Evolutionary conservation across 768 basidiomycete genomes (phyloP).

Genomic region (Russula foetens): DNA sequence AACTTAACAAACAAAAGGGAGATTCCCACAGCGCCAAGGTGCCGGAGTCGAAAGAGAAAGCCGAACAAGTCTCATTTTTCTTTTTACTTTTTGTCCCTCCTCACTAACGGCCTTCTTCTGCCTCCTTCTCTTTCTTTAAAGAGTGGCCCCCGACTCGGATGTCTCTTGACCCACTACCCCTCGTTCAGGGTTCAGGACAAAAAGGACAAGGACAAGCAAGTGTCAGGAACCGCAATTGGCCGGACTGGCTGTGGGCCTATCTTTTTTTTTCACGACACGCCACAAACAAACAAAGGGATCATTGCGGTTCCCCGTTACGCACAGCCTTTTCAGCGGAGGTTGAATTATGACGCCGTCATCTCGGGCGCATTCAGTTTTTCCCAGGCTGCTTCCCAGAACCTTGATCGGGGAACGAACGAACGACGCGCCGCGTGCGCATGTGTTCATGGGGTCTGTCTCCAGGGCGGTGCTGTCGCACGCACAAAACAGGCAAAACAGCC

Average conservation of each 20-base stretch:
- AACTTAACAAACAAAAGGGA: neutral
- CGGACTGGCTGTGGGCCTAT: neutral
- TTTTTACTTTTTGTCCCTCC: neutral
- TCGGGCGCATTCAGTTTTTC: slow-evolving; percentile 11
- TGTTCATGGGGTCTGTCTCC: slow-evolving; percentile 1
- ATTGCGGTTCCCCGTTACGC: slow-evolving; percentile 11
- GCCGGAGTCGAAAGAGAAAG: slow-evolving; percentile 5
- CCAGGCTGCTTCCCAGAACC: slow-evolving; percentile 16
- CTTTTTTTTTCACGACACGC: slow-evolving; percentile 6
- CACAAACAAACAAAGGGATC: slow-evolving; percentile 14
- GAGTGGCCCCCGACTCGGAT: neutral
- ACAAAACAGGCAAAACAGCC: slow-evolving; percentile 10
- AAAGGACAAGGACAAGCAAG: too few relatives aligned
- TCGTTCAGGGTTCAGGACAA: neutral
- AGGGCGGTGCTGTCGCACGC: slow-evolving; percentile 13
- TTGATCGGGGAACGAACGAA: slow-evolving; percentile 20
- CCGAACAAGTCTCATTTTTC: neutral
- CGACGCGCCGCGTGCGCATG: neutral
- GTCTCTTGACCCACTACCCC: neutral
- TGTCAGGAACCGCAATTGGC: slow-evolving; percentile 3
- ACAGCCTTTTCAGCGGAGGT: slow-evolving; percentile 15
- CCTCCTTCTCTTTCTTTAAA: too few relatives aligned
- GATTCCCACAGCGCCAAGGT: neutral
- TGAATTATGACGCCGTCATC: slow-evolving; percentile 4
- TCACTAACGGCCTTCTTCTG: too few relatives aligned